A percentile compares a stretch with the other conserved stretches of the same genome.
Evolutionary conservation across 2,329 filamentous ascomycete genomes (phyloP).

Genomic region (Falciphora oryzae): DNA sequence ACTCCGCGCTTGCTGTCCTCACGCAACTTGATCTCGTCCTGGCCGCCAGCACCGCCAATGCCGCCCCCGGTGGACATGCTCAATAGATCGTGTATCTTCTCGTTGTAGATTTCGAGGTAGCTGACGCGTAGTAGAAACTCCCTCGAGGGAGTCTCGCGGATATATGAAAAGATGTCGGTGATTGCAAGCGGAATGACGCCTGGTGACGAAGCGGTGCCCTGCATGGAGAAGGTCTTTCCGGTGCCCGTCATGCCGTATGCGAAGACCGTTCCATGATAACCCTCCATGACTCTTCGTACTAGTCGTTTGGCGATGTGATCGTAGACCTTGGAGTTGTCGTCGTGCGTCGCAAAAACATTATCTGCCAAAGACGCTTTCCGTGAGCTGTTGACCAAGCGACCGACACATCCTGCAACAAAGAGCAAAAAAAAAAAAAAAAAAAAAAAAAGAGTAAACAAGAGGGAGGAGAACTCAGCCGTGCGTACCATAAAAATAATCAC

Average conservation of each 20-base stretch:
- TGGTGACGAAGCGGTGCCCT: constrained; percentile 90
- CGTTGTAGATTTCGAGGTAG: constrained; percentile 98
- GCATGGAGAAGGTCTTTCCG: constrained; percentile 99
- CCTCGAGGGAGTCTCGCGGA: constrained; percentile 88
- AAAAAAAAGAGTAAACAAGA: no score
- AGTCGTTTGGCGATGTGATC: constrained; percentile 90
- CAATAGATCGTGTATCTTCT: constrained; percentile 90
- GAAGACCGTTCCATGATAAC: constrained; percentile 96
- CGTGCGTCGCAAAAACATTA: constrained; percentile 91
- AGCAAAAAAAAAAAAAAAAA: neutral
- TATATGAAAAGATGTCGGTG: constrained; percentile 98
- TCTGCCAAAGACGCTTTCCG: constrained; percentile 46
- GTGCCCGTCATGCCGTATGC: constrained; percentile 99
- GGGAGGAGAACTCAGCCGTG: constrained; percentile 13
- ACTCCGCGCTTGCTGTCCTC: constrained; percentile 96
- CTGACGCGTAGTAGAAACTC: constrained; percentile 94
- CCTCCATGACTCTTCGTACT: constrained; percentile 96
- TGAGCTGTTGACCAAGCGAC: neutral
- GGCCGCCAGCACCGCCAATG: constrained; percentile 46
- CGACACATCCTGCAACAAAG: neutral
- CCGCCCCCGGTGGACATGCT: constrained; percentile 62
- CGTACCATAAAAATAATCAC: constrained; percentile 88
- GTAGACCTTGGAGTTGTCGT: constrained; percentile 93
- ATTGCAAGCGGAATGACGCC: constrained; percentile 97
- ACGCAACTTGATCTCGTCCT: constrained; percentile 94